Percentiles rank a stretch among this genome's conserved stretches.
Conservation (phyloP, 345 rosid genomes). For the Citrus medica region DNA sequence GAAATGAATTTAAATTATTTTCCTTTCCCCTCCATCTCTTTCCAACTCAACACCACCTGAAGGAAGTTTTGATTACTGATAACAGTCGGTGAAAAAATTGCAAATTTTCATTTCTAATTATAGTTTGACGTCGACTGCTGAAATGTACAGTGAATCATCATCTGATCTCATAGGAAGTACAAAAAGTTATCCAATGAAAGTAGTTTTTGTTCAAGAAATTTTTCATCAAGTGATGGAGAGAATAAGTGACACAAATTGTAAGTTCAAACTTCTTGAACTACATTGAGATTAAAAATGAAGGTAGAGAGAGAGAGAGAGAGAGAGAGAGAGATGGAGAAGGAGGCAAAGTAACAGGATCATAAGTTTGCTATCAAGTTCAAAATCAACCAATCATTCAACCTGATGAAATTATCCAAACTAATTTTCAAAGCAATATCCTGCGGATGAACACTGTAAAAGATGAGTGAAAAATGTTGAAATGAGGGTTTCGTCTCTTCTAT, state of each 20-base stretch:
- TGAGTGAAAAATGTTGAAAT: background rate
- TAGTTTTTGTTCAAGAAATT: background rate
- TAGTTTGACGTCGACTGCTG: background rate
- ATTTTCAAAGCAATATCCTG: background rate
- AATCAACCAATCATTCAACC: background rate
- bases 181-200: background rate
- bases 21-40: too few species aligned
- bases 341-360: background rate
- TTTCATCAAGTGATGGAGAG: background rate
- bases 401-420: background rate
- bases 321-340: background rate
- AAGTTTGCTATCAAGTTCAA: background rate
- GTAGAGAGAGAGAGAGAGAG: background rate
- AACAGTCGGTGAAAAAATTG: background rate
- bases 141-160: background rate
- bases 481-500: background rate
- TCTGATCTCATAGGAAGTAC: background rate
- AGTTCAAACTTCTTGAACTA: background rate
- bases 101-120: background rate
- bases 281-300: background rate
- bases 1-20: too few species aligned
- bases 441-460: background rate
- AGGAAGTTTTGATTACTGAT: background rate
- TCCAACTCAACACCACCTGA: background rate
- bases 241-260: background rate